Evolutionary conservation across 1,284 basidiomycete species (phyloP).

Genomic region (Waitea zeae): DNA sequence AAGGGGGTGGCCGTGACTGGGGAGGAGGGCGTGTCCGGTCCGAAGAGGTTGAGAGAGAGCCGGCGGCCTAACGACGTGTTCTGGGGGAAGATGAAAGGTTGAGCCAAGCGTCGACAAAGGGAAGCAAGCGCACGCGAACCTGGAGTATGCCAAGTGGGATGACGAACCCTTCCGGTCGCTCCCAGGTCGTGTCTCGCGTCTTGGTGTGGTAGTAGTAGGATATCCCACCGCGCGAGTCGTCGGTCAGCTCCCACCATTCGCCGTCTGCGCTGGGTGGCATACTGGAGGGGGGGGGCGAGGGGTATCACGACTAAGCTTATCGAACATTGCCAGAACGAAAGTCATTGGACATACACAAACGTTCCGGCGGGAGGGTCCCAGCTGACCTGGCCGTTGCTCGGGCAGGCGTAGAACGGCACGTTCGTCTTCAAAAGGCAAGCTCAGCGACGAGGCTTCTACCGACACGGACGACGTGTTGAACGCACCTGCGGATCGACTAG

Average conservation of each 20-base stretch:
- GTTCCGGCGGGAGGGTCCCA: slow-evolving; percentile 87
- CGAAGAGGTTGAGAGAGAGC: too few relatives aligned
- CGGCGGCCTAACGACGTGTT: too few relatives aligned
- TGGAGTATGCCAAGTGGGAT: slow-evolving; percentile 84
- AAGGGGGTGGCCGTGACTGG: too few relatives aligned
- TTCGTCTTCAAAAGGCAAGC: slow-evolving; percentile 34
- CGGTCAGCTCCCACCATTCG: slow-evolving; percentile 90
- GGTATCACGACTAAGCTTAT: slow-evolving; percentile 10
- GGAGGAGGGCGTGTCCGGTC: too few relatives aligned
- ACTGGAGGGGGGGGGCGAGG: slow-evolving; percentile 20
- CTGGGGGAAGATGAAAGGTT: slow-evolving; percentile 3
- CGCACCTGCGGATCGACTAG: slow-evolving; percentile 64
- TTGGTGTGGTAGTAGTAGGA: slow-evolving; percentile 91
- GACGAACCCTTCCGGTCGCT: slow-evolving; percentile 69
- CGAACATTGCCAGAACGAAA: too few relatives aligned
- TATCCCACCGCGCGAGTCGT: slow-evolving; percentile 60
- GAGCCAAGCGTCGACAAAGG: too few relatives aligned
- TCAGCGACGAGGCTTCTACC: slow-evolving; percentile 6
- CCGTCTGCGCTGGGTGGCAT: slow-evolving; percentile 73
- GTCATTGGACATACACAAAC: slow-evolving; percentile 67
- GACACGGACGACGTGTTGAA: slow-evolving; percentile 7
- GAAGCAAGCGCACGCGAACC: too few relatives aligned
- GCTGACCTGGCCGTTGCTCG: slow-evolving; percentile 78
- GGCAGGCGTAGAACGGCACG: slow-evolving; percentile 82
- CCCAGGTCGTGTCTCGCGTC: slow-evolving; percentile 80